Conservation (phyloP, 345 rosid species). For the Ceriops decandra region DNA sequence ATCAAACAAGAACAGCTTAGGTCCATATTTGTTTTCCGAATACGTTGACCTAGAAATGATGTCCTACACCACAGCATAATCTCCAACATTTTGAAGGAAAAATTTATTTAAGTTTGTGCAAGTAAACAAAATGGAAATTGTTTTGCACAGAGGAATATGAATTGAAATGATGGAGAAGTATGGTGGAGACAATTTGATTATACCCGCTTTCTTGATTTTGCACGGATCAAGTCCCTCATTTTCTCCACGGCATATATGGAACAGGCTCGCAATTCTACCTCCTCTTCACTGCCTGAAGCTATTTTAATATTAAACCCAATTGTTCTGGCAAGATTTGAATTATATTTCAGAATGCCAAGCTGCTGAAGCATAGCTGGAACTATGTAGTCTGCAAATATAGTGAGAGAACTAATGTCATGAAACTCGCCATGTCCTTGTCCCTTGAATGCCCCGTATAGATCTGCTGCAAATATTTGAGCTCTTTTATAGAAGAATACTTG, state of each 20-base stretch:
- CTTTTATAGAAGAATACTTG: conserved; percentile 76
- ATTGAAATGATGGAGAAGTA: neutral
- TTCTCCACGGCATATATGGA: conserved; percentile 79
- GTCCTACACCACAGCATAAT: neutral
- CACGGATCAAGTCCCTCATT: conserved; percentile 54
- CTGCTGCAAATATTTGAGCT: conserved; percentile 81
- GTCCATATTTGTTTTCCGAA: neutral
- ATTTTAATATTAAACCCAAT: conserved; percentile 49
- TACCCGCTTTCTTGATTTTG: conserved; percentile 66
- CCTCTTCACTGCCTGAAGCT: conserved; percentile 73
- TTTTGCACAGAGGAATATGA: neutral
- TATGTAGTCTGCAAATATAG: conserved; percentile 80
- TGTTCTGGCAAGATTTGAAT: conserved; percentile 44
- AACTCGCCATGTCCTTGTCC: conserved; percentile 73
- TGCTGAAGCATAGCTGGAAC: conserved; percentile 73
- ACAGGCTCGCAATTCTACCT: conserved; percentile 78
- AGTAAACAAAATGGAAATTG: neutral
- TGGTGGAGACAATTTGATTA: neutral
- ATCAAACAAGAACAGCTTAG: neutral
- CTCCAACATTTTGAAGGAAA: neutral
- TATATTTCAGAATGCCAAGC: conserved; percentile 71
- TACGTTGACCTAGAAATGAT: neutral
- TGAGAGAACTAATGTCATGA: conserved; percentile 53
- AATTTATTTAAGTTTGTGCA: neutral
- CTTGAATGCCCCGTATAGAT: conserved; percentile 80